These are phyloP conservation scores for Capsicum chinense DNA, from an alignment of 257 asterid species.

Conservation along the genomic window DNA sequence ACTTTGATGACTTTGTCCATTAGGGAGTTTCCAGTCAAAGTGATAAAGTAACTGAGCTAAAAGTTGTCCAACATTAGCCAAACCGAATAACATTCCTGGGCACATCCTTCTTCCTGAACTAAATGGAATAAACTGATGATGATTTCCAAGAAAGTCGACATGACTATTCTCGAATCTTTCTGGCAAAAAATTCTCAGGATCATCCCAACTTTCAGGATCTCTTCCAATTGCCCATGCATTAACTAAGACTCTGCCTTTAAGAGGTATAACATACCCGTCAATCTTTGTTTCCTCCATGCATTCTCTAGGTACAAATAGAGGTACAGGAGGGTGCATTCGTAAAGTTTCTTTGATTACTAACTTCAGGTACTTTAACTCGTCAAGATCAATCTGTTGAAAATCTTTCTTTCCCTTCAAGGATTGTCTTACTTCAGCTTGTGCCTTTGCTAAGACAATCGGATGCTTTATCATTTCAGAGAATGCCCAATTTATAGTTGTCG, in stretches of 20 bases:
- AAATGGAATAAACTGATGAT: background rate
- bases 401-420: background rate
- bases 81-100: background rate
- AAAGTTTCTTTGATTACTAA: slow-evolving; percentile 9
- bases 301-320: background rate
- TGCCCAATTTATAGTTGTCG: background rate
- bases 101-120: background rate
- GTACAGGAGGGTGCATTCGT: background rate
- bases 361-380: background rate
- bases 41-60: background rate
- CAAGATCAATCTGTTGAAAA: background rate
- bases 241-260: background rate
- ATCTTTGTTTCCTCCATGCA: background rate
- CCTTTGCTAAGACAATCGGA: background rate
- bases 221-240: background rate
- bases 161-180: background rate
- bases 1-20: background rate
- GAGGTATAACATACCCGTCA: background rate
- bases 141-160: background rate
- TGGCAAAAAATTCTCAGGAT: background rate
- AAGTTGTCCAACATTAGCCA: background rate
- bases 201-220: background rate
- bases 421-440: background rate
- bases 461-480: background rate
- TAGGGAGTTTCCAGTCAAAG: background rate